A percentile compares a stretch with the other conserved stretches of the same genome.
Conservation (phyloP, 1,139 yeast genomes). For the Sugiyamaella japonica region DNA sequence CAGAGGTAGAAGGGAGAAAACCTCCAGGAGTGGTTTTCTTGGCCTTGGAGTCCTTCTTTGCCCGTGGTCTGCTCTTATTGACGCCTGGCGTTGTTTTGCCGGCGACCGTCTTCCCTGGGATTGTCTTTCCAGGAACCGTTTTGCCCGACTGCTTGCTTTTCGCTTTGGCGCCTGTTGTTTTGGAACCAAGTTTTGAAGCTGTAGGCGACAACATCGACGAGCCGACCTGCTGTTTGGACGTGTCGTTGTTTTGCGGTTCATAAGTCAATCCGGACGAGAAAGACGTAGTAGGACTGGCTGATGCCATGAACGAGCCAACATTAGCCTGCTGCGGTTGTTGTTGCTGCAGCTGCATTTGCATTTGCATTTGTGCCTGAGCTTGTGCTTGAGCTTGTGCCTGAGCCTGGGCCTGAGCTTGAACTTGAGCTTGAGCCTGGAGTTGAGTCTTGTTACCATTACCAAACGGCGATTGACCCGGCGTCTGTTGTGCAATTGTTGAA, state of each 20-base stretch:
- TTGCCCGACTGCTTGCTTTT: constrained; percentile 19
- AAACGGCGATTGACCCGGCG: constrained; percentile 15
- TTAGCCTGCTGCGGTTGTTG: constrained; percentile 16
- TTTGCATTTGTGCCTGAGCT: constrained; percentile 26
- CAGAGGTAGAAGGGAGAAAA: neutral
- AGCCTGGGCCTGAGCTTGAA: constrained; percentile 1
- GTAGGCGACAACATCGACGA: constrained; percentile 12
- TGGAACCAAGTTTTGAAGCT: constrained; percentile 1
- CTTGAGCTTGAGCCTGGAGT: constrained; percentile 23
- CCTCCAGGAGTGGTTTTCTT: constrained; percentile 10
- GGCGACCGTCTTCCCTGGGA: constrained; percentile 15
- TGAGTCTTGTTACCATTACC: constrained; percentile 17
- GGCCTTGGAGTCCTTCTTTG: constrained; percentile 18
- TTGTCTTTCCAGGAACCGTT: constrained; percentile 16
- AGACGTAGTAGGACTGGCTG: constrained; percentile 4
- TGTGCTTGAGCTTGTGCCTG: constrained; percentile 13
- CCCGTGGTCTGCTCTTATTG: constrained; percentile 24
- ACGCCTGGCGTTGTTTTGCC: constrained; percentile 13
- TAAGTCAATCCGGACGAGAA: constrained; percentile 11
- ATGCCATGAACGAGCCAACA: constrained; percentile 10
- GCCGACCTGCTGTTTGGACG: neutral
- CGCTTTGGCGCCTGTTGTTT: constrained; percentile 13
- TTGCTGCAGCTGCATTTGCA: constrained; percentile 20
- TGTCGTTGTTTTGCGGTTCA: neutral
- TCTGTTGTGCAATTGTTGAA: constrained; percentile 22